Evolutionary conservation across 2,329 filamentous ascomycete species (phyloP).

Genomic region (Neofusicoccum umdonicola): DNA sequence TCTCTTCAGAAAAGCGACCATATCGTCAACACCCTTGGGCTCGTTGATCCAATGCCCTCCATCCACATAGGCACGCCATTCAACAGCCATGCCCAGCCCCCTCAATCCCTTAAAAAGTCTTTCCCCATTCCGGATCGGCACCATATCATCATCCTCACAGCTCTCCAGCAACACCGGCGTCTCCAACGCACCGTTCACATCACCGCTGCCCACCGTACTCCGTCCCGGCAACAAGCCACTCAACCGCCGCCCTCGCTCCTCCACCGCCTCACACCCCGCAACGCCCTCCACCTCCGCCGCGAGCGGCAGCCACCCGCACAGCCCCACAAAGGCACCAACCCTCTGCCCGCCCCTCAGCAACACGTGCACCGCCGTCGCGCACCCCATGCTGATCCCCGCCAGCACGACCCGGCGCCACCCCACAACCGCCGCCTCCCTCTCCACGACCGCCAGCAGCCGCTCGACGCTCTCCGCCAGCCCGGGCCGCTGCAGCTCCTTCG

Average conservation of each 20-base stretch:
- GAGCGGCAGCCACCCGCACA: constrained; percentile 21
- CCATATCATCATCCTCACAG: constrained; percentile 22
- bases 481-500: constrained; percentile 22
- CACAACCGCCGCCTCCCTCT: constrained; percentile 22
- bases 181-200: background rate
- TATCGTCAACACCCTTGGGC: constrained; percentile 23
- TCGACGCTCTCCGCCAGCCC: constrained; percentile 24
- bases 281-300: background rate
- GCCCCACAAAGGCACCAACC: constrained; percentile 21
- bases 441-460: constrained; percentile 23
- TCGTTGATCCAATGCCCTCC: constrained; percentile 26
- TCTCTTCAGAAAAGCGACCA: constrained; percentile 19
- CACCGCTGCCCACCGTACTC: background rate
- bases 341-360: background rate
- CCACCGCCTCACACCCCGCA: background rate
- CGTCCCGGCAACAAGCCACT: background rate
- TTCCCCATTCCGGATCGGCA: constrained; percentile 19
- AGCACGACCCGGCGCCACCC: constrained; percentile 19
- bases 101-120: constrained; percentile 10
- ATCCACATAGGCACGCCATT: constrained; percentile 21
- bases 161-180: constrained; percentile 24
- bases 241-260: background rate
- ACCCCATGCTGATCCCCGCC: constrained; percentile 22
- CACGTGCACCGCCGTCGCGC: constrained; percentile 21
- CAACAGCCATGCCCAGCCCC: constrained; percentile 21